Conservation (phyloP, 2,329 filamentous ascomycete species). For the Xylaria sp. region DNA sequence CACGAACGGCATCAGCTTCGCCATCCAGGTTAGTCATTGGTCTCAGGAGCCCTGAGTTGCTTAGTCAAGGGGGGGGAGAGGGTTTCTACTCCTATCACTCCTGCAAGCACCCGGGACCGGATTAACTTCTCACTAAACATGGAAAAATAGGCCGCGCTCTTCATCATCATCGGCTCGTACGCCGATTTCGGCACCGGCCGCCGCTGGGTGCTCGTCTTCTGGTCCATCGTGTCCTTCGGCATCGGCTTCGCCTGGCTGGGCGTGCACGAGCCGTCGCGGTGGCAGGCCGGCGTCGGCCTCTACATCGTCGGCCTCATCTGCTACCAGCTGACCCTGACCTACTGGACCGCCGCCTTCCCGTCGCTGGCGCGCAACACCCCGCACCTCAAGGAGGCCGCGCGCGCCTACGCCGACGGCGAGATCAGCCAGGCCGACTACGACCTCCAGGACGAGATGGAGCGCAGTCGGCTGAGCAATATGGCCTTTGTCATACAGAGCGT, state of each 20-base stretch:
- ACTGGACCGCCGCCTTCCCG: constrained; percentile 71
- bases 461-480: constrained; percentile 71
- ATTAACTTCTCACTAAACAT: too few species aligned
- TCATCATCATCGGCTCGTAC: constrained; percentile 62
- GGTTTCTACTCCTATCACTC: too few species aligned
- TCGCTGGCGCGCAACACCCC: constrained; percentile 52
- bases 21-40: too few species aligned
- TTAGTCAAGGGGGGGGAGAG: too few species aligned
- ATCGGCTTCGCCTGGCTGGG: constrained; percentile 75
- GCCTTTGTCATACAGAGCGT: constrained; percentile 72
- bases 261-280: constrained; percentile 68
- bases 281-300: constrained; percentile 68
- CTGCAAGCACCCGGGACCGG: too few species aligned
- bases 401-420: constrained; percentile 52
- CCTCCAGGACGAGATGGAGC: constrained; percentile 68
- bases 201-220: constrained; percentile 69
- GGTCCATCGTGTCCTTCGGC: constrained; percentile 69
- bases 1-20: constrained; percentile 74
- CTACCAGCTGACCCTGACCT: constrained; percentile 74
- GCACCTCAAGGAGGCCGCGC: constrained; percentile 49
- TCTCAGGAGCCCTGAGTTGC: too few species aligned
- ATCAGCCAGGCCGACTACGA: constrained; percentile 71
- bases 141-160: constrained; percentile 66
- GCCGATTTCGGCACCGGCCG: constrained; percentile 74
- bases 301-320: constrained; percentile 74